Conservation (phyloP, 2,329 filamentous ascomycete species). For the Ophiostoma piceae region DNA sequence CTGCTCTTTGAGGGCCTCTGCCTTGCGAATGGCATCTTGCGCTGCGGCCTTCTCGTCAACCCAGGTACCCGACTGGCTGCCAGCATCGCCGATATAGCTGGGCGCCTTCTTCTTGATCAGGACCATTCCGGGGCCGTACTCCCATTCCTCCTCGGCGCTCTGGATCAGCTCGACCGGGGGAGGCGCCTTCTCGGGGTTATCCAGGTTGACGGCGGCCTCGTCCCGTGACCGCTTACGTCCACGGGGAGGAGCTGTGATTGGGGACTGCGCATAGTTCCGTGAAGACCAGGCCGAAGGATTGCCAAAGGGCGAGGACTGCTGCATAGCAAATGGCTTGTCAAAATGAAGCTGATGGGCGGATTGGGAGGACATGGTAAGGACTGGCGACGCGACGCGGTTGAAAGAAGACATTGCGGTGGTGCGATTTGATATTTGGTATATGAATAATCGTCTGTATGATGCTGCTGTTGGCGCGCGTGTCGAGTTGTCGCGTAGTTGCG, state of each 20-base stretch:
- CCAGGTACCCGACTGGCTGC: conserved; percentile 68
- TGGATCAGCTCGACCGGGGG: conserved; percentile 41
- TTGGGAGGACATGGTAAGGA: conserved; percentile 45
- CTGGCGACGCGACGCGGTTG: conserved; percentile 42
- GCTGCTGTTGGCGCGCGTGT: not conserved
- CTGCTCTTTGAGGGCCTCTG: conserved; percentile 40
- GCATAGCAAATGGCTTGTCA: conserved; percentile 38
- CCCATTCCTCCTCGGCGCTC: conserved; percentile 59
- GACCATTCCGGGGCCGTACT: conserved; percentile 67
- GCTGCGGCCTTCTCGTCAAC: conserved; percentile 59
- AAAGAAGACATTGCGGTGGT: conserved; percentile 41
- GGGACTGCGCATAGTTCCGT: conserved; percentile 30
- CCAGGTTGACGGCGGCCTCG: conserved; percentile 64
- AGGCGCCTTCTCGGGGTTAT: conserved; percentile 49
- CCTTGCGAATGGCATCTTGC: conserved; percentile 42
- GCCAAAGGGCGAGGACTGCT: conserved; percentile 37
- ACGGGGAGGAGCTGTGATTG: conserved; percentile 35
- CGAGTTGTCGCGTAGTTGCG: not conserved
- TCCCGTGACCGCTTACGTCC: conserved; percentile 73
- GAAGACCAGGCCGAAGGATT: conserved; percentile 34
- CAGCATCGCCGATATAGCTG: conserved; percentile 55
- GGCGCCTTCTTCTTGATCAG: conserved; percentile 61
- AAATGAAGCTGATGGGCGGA: conserved; percentile 40
- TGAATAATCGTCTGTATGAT: not conserved
- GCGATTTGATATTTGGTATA: not conserved